Evolutionary conservation across 768 basidiomycete species (phyloP).

Genomic region (Chlorophyllum brunneum): DNA sequence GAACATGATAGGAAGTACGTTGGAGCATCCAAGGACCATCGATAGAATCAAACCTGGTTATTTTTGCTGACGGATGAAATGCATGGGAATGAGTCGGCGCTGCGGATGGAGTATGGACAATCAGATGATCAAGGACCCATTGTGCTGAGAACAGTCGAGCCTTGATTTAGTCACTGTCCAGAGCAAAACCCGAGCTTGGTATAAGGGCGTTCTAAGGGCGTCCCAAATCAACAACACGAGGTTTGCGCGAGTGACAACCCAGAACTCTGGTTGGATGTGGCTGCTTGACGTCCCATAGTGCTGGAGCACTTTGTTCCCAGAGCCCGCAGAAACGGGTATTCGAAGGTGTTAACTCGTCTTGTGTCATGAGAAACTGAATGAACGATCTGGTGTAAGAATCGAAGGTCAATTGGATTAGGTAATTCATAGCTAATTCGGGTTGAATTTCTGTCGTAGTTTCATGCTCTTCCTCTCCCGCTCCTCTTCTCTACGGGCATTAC

Average conservation of each 20-base stretch:
- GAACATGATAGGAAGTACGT: neutral
- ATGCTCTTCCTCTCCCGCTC: neutral
- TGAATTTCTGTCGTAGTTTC: too few relatives aligned
- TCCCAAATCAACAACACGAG: neutral
- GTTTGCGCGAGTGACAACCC: neutral
- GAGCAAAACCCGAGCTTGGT: neutral
- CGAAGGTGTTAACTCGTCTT: neutral
- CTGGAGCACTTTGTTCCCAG: neutral
- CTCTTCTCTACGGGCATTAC: neutral
- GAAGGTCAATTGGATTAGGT: neutral
- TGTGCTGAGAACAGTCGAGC: neutral
- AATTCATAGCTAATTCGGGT: neutral
- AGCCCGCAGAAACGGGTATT: neutral
- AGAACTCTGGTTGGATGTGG: neutral
- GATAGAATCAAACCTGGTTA: conserved; percentile 8
- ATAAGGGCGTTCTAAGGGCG: neutral
- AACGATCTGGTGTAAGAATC: too few relatives aligned
- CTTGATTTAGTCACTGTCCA: neutral
- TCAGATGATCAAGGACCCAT: conserved; percentile 3
- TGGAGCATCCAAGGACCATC: conserved; percentile 11
- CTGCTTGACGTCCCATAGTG: neutral
- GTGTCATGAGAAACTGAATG: neutral
- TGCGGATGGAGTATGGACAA: conserved; percentile 7
- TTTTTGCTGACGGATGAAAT: neutral
- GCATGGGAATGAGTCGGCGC: conserved; percentile 7